These are phyloP conservation scores for Globisporangium paddicum DNA, from an alignment of 352 stramenopile genomes.

Conservation along the genomic window DNA sequence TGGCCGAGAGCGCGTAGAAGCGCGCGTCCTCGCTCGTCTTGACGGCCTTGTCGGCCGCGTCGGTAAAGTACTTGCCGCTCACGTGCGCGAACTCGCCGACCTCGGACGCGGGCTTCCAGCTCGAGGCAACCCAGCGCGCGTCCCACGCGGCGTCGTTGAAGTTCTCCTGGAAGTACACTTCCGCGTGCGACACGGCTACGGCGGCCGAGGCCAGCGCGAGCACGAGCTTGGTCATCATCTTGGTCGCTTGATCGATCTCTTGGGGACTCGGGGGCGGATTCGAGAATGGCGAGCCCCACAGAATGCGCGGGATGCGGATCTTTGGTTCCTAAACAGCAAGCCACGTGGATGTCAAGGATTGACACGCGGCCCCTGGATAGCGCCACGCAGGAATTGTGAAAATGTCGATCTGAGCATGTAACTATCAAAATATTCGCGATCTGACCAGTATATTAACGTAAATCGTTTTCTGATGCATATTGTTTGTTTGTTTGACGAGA, in stretches of 20 bases:
- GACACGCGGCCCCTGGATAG: conserved; percentile 2
- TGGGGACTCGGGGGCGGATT: background rate
- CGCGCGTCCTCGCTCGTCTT: conserved; percentile 92
- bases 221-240: conserved; percentile 69
- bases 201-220: conserved; percentile 41
- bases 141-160: conserved; percentile 89
- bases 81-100: conserved; percentile 96
- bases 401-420: background rate
- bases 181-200: conserved; percentile 38
- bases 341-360: conserved; percentile 5
- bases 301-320: background rate
- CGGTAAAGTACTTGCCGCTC: conserved; percentile 89
- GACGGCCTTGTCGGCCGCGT: conserved; percentile 92
- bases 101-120: conserved; percentile 93
- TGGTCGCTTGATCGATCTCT: background rate
- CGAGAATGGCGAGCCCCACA: conserved; percentile 6
- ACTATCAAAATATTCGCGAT: background rate
- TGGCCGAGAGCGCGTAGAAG: conserved; percentile 97
- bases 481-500: too few species aligned
- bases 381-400: background rate
- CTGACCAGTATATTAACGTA: background rate
- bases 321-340: background rate
- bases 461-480: too few species aligned
- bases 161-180: conserved; percentile 93
- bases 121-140: conserved; percentile 82